phyloP scores from a whole-genome alignment of 148 eudicot genomes.

The Persicaria maculosa region DNA sequence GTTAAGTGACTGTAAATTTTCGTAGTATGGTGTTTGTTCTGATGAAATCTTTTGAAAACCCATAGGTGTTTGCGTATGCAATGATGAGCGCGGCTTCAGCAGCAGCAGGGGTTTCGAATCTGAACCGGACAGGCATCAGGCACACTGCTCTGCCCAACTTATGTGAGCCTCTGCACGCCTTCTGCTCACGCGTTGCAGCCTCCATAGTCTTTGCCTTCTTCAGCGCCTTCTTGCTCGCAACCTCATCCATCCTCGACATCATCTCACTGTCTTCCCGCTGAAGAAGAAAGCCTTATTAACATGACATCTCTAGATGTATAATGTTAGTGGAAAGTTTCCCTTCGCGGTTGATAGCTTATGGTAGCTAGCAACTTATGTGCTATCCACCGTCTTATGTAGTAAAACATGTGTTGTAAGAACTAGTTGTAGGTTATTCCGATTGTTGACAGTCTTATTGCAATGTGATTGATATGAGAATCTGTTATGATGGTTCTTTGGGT shows the following conservation, averaged over 20 bases:
- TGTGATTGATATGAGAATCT: not conserved
- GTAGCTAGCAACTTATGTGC: not conserved
- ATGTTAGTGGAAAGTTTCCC: not conserved
- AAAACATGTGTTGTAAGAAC: too few relatives aligned
- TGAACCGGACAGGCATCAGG: slow-evolving; percentile 76
- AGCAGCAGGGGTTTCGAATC: slow-evolving; percentile 74
- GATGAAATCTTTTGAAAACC: not conserved
- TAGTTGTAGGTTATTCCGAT: not conserved
- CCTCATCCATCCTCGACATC: slow-evolving; percentile 56
- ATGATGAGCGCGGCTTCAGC: slow-evolving; percentile 91
- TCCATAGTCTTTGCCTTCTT: slow-evolving; percentile 77
- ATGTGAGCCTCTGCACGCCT: slow-evolving; percentile 71
- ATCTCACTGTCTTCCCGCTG: slow-evolving; percentile 43
- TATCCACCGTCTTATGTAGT: too few relatives aligned
- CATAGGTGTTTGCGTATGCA: slow-evolving; percentile 72
- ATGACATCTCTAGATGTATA: not conserved
- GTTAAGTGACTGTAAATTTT: too few relatives aligned
- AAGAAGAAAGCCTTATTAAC: too few relatives aligned
- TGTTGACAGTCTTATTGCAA: not conserved
- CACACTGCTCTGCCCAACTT: slow-evolving; percentile 88
- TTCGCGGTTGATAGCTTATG: not conserved
- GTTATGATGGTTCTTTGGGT: not conserved
- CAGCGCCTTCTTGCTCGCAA: slow-evolving; percentile 67
- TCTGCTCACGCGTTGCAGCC: slow-evolving; percentile 65
- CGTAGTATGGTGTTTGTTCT: not conserved